Evolutionary conservation across 2,329 filamentous ascomycete species (phyloP).

Genomic region (Xylariaceae sp.): DNA sequence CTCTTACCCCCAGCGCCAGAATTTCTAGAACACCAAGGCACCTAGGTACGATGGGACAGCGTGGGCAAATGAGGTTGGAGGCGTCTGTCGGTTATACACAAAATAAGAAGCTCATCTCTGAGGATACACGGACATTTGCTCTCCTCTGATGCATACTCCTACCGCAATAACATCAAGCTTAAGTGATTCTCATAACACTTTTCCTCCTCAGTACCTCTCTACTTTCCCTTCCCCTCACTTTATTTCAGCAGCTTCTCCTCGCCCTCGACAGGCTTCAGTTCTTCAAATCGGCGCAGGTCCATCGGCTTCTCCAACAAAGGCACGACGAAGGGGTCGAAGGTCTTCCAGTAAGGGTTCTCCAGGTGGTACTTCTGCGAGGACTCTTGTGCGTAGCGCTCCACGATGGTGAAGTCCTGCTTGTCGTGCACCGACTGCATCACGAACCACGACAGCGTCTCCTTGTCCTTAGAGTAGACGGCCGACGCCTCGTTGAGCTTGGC

Average conservation of each 20-base stretch:
- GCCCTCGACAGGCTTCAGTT: slow-evolving; percentile 45
- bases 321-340: slow-evolving; percentile 69
- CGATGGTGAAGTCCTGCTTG: slow-evolving; percentile 67
- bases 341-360: slow-evolving; percentile 70
- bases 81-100: too few relatives aligned
- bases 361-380: slow-evolving; percentile 59
- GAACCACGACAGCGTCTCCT: slow-evolving; percentile 67
- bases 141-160: too few relatives aligned
- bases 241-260: slow-evolving; percentile 22
- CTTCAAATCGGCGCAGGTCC: slow-evolving; percentile 65
- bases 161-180: too few relatives aligned
- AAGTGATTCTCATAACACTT: background rate
- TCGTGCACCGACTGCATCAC: slow-evolving; percentile 73
- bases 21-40: too few relatives aligned
- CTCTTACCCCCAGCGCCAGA: too few relatives aligned
- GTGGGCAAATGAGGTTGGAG: too few relatives aligned
- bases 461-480: slow-evolving; percentile 66
- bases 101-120: too few relatives aligned
- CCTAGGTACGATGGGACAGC: too few relatives aligned
- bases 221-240: background rate
- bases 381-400: slow-evolving; percentile 68
- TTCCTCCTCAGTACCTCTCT: too few relatives aligned
- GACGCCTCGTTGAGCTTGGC: slow-evolving; percentile 73
- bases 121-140: too few relatives aligned
- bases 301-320: slow-evolving; percentile 64